A percentile compares a stretch with the other conserved stretches of the same genome.
Evolutionary conservation across 805 yeast species (phyloP).

Genomic region (Kuraishia capsulata): DNA sequence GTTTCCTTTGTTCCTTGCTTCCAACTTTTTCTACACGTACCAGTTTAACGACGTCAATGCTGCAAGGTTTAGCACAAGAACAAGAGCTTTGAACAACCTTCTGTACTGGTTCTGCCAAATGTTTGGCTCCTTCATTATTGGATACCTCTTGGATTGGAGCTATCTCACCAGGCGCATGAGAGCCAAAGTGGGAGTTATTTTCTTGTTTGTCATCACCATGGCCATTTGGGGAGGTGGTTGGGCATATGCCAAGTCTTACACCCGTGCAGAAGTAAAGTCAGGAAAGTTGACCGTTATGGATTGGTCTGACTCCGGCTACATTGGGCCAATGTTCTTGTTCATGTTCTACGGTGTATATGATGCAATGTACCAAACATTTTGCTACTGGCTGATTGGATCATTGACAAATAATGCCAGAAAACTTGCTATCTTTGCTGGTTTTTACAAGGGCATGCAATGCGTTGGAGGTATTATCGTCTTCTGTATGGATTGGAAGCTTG

Average conservation of each 20-base stretch:
- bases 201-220: slow-evolving; percentile 29
- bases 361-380: slow-evolving; percentile 49
- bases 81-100: slow-evolving; percentile 47
- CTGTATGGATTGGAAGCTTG: slow-evolving; percentile 39
- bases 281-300: slow-evolving; percentile 22
- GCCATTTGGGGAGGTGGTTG: slow-evolving; percentile 51
- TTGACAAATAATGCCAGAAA: slow-evolving; percentile 48
- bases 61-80: slow-evolving; percentile 44
- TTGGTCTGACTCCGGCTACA: slow-evolving; percentile 34
- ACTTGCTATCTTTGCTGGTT: slow-evolving; percentile 48
- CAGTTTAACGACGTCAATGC: slow-evolving; percentile 48
- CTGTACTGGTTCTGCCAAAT: slow-evolving; percentile 51
- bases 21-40: slow-evolving; percentile 57
- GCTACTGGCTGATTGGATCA: slow-evolving; percentile 52
- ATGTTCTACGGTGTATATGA: slow-evolving; percentile 54
- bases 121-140: slow-evolving; percentile 40
- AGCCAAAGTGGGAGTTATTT: slow-evolving; percentile 31
- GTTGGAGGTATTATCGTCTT: slow-evolving; percentile 57
- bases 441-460: slow-evolving; percentile 54
- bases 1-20: slow-evolving; percentile 50
- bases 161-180: slow-evolving; percentile 29
- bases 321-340: slow-evolving; percentile 55
- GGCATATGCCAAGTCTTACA: slow-evolving; percentile 1
- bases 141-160: slow-evolving; percentile 34
- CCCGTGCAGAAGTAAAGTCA: neutral